phyloP scores from a whole-genome alignment of 1,284 basidiomycete genomes.

The Anthracocystis walkeri region DNA sequence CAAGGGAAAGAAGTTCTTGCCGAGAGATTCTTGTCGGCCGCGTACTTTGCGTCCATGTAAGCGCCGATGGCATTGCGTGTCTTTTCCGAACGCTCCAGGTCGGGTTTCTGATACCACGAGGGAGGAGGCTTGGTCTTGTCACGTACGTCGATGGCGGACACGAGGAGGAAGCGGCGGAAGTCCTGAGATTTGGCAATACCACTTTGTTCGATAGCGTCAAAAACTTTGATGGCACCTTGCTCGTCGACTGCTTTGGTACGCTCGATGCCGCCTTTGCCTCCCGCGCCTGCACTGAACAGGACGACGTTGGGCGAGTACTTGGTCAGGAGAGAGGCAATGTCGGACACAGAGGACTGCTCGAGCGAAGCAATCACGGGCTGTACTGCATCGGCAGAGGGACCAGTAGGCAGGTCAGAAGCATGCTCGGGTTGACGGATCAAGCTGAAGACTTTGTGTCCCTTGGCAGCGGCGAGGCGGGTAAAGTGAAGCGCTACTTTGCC shows the following conservation, averaged over 20 bases:
- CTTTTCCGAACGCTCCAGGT: slow-evolving; percentile 67
- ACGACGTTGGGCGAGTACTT: slow-evolving; percentile 74
- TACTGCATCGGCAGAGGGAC: slow-evolving; percentile 65
- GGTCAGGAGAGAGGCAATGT: slow-evolving; percentile 74
- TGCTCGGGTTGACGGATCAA: slow-evolving; percentile 56
- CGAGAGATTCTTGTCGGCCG: slow-evolving; percentile 78
- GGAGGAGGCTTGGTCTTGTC: slow-evolving; percentile 71
- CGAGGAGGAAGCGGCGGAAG: slow-evolving; percentile 75
- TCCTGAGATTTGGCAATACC: slow-evolving; percentile 70
- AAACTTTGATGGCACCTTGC: slow-evolving; percentile 79
- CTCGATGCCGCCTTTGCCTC: slow-evolving; percentile 76
- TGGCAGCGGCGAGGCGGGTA: slow-evolving; percentile 45
- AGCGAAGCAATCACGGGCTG: slow-evolving; percentile 76
- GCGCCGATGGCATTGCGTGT: slow-evolving; percentile 41
- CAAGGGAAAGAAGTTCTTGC: slow-evolving; percentile 76
- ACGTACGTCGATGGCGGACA: slow-evolving; percentile 78
- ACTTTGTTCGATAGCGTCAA: slow-evolving; percentile 77
- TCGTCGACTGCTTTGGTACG: slow-evolving; percentile 79
- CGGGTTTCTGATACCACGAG: slow-evolving; percentile 41
- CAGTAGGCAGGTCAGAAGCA: slow-evolving; percentile 46
- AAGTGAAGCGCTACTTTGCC: slow-evolving; percentile 60
- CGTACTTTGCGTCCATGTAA: slow-evolving; percentile 69
- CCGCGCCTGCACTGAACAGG: slow-evolving; percentile 79
- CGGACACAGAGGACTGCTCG: slow-evolving; percentile 73
- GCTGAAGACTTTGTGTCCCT: slow-evolving; percentile 53